Percentiles rank a stretch among this genome's conserved stretches.
Evolutionary conservation across 495 filamentous ascomycete species (phyloP).

Genomic region (Pseudoneurospora amorphoporcata): DNA sequence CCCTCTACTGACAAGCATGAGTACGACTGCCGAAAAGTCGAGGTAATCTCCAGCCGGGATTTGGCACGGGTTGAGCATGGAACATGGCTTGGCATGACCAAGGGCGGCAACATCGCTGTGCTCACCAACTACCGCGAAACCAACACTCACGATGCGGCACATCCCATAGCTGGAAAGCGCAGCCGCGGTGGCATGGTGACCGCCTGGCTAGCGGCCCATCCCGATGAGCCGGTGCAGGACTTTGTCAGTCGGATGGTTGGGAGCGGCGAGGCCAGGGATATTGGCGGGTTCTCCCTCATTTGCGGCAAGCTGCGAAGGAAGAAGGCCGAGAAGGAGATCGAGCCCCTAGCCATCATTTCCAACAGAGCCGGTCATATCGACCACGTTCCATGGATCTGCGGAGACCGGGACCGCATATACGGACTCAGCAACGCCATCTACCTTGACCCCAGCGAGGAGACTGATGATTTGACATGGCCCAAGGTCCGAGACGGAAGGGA

Average conservation of each 20-base stretch:
- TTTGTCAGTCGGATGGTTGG: constrained; percentile 65
- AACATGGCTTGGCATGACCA: constrained; percentile 91
- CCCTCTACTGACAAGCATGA: constrained; percentile 1
- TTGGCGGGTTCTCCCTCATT: constrained; percentile 88
- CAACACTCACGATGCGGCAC: constrained; percentile 38
- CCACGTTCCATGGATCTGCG: constrained; percentile 59
- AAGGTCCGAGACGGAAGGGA: constrained; percentile 58
- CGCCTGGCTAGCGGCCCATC: constrained; percentile 58
- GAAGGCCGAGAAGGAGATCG: constrained; percentile 26
- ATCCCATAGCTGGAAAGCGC: constrained; percentile 46
- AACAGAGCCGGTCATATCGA: constrained; percentile 65
- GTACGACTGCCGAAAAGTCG: constrained; percentile 11
- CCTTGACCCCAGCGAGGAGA: constrained; percentile 38
- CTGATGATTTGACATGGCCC: constrained; percentile 47
- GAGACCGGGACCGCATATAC: constrained; percentile 50
- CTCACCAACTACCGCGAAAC: constrained; percentile 92
- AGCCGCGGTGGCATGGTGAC: constrained; percentile 81
- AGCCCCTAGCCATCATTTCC: constrained; percentile 75
- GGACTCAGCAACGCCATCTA: constrained; percentile 84
- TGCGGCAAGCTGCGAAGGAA: constrained; percentile 60
- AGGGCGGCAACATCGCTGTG: constrained; percentile 72
- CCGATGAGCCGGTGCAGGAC: constrained; percentile 39
- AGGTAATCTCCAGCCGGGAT: constrained; percentile 42
- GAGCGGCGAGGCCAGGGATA: constrained; percentile 53
- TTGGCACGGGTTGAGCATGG: constrained; percentile 49